These are phyloP conservation scores for Flaveria bidentis DNA, from an alignment of 129 eudicot genomes.

Conservation along the genomic window DNA sequence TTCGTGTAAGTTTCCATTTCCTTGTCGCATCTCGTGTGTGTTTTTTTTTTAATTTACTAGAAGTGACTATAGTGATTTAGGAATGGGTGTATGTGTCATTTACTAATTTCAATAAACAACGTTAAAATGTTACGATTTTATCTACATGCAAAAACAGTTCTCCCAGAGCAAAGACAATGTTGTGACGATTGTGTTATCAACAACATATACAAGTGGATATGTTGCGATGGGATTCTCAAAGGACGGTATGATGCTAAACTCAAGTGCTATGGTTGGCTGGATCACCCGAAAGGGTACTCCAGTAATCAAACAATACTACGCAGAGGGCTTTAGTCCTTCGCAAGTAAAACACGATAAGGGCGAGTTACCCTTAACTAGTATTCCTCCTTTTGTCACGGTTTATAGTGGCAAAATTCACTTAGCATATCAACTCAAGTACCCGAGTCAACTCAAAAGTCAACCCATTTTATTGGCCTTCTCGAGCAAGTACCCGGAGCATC, in stretches of 20 bases:
- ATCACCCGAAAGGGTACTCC: conserved; percentile 60
- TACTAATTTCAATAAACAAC: no score
- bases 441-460: conserved; percentile 49
- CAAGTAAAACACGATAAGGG: conserved; percentile 68
- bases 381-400: conserved; percentile 69
- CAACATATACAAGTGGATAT: conserved; percentile 81
- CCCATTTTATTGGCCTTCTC: conserved; percentile 68
- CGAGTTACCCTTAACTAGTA: conserved; percentile 61
- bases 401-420: conserved; percentile 64
- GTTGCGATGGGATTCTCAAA: conserved; percentile 87
- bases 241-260: conserved; percentile 82
- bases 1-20: conserved; percentile 55
- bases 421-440: conserved; percentile 72
- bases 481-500: conserved; percentile 58
- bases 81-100: background rate
- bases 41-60: background rate
- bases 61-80: background rate
- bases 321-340: conserved; percentile 59
- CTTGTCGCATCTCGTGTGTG: background rate
- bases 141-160: conserved; percentile 46
- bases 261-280: conserved; percentile 98
- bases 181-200: conserved; percentile 72
- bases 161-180: conserved; percentile 63
- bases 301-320: conserved; percentile 62
- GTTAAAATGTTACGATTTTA: background rate